Percentiles rank a stretch among this genome's conserved stretches.
These are phyloP conservation scores for Amoeboaphelidium protococcarum DNA, from an alignment of 371 early-diverging fungal genomes.

Conservation along the genomic window DNA sequence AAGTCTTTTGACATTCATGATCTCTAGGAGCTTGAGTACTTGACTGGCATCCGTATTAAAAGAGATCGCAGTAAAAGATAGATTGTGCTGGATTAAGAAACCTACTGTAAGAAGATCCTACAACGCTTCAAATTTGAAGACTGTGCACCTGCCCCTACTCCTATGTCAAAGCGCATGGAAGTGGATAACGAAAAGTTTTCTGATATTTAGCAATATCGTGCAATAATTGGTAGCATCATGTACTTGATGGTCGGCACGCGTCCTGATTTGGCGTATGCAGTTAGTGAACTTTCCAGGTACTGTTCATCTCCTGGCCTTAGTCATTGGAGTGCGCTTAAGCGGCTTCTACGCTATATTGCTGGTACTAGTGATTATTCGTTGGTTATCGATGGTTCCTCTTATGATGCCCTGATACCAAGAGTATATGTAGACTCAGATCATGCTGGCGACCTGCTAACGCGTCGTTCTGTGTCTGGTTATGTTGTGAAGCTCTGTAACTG, in stretches of 20 bases:
- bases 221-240: slow-evolving; percentile 2
- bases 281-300: slow-evolving; percentile 1
- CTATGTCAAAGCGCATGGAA: neutral
- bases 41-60: neutral
- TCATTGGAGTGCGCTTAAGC: slow-evolving; percentile 1
- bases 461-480: slow-evolving; percentile 5
- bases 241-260: slow-evolving; percentile 3
- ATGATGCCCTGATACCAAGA: neutral
- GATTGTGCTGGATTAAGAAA: neutral
- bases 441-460: slow-evolving; percentile 1
- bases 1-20: neutral
- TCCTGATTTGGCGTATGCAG: slow-evolving; percentile 3
- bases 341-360: slow-evolving; percentile 2
- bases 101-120: neutral
- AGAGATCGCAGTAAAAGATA: neutral
- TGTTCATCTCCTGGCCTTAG: neutral
- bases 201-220: neutral
- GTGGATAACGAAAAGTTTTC: neutral
- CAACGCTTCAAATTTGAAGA: neutral
- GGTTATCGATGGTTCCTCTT: neutral
- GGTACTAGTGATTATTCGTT: neutral
- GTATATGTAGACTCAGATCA: slow-evolving; percentile 3
- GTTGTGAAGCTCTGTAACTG: slow-evolving; percentile 1
- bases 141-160: neutral
- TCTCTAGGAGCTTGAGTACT: neutral